phyloP scores from a whole-genome alignment of 768 basidiomycete species.

The Boletus vermiculosoides region DNA sequence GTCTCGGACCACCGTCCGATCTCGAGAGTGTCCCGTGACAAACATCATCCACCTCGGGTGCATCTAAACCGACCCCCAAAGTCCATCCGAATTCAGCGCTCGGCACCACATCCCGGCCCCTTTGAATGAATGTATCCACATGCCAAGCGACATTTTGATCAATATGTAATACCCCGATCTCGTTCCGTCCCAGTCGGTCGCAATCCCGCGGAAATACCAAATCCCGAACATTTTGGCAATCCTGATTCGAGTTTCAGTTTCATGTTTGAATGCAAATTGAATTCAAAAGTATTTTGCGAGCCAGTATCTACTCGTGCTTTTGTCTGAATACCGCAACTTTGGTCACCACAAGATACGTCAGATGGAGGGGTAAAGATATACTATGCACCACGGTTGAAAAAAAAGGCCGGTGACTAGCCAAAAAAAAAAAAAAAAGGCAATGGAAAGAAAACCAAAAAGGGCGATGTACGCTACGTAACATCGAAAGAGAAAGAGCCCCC shows the following conservation, averaged over 20 bases:
- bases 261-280: not conserved
- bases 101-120: too few species aligned
- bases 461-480: not conserved
- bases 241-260: not conserved
- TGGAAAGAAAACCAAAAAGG: not conserved
- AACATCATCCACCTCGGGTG: too few species aligned
- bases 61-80: too few species aligned
- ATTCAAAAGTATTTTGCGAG: not conserved
- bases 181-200: too few species aligned
- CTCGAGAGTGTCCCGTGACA: too few species aligned
- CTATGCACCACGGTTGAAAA: not conserved
- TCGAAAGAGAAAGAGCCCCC: not conserved
- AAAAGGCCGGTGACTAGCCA: not conserved
- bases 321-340: not conserved
- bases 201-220: too few species aligned
- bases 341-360: not conserved
- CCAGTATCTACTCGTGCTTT: not conserved
- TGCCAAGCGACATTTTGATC: too few species aligned
- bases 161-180: too few species aligned
- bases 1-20: too few species aligned
- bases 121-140: too few species aligned
- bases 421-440: not conserved
- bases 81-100: too few species aligned
- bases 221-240: too few species aligned
- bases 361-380: not conserved